Base-by-base conservation (phyloP, 768 basidiomycete species). In the Boletus rubropictus region DNA sequence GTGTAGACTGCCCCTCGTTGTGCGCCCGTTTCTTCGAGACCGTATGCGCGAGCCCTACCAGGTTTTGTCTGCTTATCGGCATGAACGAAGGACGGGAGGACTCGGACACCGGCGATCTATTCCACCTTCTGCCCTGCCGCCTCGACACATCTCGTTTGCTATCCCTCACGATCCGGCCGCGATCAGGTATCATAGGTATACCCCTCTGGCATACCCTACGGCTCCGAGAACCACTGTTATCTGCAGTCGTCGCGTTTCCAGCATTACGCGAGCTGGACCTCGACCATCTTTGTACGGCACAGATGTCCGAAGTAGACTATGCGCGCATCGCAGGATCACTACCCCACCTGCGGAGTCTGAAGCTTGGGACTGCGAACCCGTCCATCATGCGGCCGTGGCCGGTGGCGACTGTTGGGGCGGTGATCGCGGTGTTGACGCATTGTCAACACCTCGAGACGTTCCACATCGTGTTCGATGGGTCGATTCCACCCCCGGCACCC, bases 391-490 rank as follows among this genome's bases (percentile, higher is more conserved):
- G 29, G 14, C 25, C 39, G 1, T 32, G 38, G 22, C 60, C 52
- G 12, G 35, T 14, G 12, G 53, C 55, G 0, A 55, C 44, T 4
- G 11, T 55, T 3, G 25, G 21, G 3, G 57, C 55, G 3, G 45
- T 56, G 20, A 21, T 59, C 15, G 43, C 49, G 5, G 32, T 62
- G n/a, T 22, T 62, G 39, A 34, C 11, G 3, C 7, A 22, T 10
- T 62, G 60, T 28, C 7, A 24, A 27, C 18, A 27, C 7, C 51
- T 61, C 25, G 47, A 53, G 41, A 43, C 46, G 33, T 28, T 61
- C 21, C 47, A 47, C 17, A 44, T 61, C 38, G 39, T 48, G 22
- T 62, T 62, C 27, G 51, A 62, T 18, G 60, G 46, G 17, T 32
- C 39, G 15, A 31, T 53, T 32, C 28, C 39, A 4, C 46, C 47